Conservation (phyloP, 2,329 filamentous ascomycete species). For the Colletotrichum chlorophyti region DNA sequence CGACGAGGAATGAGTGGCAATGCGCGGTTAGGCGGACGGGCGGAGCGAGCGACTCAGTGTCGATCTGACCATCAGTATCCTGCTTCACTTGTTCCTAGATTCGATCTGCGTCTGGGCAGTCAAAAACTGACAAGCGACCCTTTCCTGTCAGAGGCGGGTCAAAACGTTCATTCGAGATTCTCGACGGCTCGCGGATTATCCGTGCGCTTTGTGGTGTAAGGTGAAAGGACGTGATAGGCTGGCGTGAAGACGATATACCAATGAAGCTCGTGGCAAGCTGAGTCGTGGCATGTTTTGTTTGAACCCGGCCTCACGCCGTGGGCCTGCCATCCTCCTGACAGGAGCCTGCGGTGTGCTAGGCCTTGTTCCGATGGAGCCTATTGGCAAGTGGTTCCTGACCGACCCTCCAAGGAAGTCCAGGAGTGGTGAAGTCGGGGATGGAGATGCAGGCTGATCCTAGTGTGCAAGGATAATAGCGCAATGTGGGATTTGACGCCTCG, state of each 20-base stretch:
- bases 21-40: neutral
- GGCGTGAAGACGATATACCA: neutral
- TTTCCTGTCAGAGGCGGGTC: constrained; percentile 6
- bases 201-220: constrained; percentile 19
- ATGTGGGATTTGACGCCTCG: constrained; percentile 23
- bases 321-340: constrained; percentile 16
- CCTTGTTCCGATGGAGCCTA: constrained; percentile 24
- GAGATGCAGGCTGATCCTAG: constrained; percentile 12
- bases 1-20: neutral
- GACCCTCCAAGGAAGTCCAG: neutral
- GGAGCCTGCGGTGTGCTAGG: constrained; percentile 12
- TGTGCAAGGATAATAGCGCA: constrained; percentile 27
- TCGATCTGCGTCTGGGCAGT: constrained; percentile 15
- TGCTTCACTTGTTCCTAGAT: neutral
- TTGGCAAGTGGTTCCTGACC: constrained; percentile 6
- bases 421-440: neutral
- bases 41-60: neutral
- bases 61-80: neutral
- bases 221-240: constrained; percentile 3
- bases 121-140: constrained; percentile 14
- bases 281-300: neutral
- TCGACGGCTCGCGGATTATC: constrained; percentile 1
- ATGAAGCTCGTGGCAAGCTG: neutral
- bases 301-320: constrained; percentile 15
- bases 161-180: neutral